Evolutionary conservation across 371 early-diverging fungal species (phyloP).

Genomic region (Rhizopus delemar): DNA sequence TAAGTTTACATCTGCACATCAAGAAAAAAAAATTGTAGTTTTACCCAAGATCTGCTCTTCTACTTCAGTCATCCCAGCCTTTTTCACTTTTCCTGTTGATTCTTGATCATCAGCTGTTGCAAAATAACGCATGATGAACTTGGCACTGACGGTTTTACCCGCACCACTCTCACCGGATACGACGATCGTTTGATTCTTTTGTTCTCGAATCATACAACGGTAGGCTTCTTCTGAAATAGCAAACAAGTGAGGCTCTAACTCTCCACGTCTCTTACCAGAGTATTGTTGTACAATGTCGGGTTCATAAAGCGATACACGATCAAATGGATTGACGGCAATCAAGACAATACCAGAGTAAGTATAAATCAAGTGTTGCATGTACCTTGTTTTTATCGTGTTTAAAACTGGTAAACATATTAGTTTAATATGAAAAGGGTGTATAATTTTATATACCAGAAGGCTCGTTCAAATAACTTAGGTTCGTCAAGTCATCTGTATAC

Average conservation of each 20-base stretch:
- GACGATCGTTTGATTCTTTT: conserved; percentile 95
- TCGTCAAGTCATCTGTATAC: conserved; percentile 90
- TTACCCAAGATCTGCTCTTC: conserved; percentile 78
- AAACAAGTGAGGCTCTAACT: conserved; percentile 98
- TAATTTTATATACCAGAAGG: conserved; percentile 63
- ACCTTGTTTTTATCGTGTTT: conserved; percentile 85
- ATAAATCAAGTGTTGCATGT: conserved; percentile 90
- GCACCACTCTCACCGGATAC: conserved; percentile 98
- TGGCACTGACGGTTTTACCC: conserved; percentile 95
- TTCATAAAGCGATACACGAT: conserved; percentile 82
- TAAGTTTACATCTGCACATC: conserved; percentile 7
- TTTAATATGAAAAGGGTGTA: conserved; percentile 1
- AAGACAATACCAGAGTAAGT: conserved; percentile 98
- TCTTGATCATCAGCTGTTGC: conserved; percentile 85
- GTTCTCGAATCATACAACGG: conserved; percentile 88
- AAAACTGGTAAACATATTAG: conserved; percentile 59
- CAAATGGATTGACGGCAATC: conserved; percentile 98
- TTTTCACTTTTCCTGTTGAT: conserved; percentile 32
- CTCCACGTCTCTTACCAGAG: conserved; percentile 91
- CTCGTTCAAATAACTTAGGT: conserved; percentile 89
- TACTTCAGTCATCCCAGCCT: conserved; percentile 67
- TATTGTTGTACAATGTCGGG: conserved; percentile 85
- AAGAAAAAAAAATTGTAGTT: not conserved
- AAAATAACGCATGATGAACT: conserved; percentile 97
- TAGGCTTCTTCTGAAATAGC: conserved; percentile 98